Base-by-base conservation (phyloP, 225 moss, liverwort and hornwort species). In the Physcomitrium patens region DNA sequence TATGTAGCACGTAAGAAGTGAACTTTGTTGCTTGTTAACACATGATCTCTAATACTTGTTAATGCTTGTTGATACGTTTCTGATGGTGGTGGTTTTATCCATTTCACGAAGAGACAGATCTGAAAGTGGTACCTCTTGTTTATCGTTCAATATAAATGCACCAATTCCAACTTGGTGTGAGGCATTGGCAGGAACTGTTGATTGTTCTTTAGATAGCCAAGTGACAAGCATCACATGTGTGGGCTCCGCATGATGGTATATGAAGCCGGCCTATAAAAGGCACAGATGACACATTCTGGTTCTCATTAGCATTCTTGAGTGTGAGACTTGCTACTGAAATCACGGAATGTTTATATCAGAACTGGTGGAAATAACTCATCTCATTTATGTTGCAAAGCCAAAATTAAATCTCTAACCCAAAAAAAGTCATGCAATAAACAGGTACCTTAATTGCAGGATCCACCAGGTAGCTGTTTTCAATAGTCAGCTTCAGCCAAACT, bases 141-240 rank as follows among this genome's bases (percentile, higher is more conserved):
- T 45, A 1, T 59, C 63, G 74, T 87, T 90, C 43, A 90, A 47
- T 46, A 90, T 87, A 31, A 90, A 90, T 12, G 90, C 90, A 48
- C 87, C 90, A 62, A 90, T 45, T 46, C 87, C 90, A 77, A 90
- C 69, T 81, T 87, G 87, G 68, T 90, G 90, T 50, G 90, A 85
- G 51, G 90, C 90, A 70, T 90, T 90, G 20, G 90, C 78, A 72
- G 90, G 90, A 68, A 90, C 57, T 23, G 90, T 90, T 26, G 82
- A 85, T 60, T 85, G 85, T 20, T 7, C 14, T 53, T 77, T 74
- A 17, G 90, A 73, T 20, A 87, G 43, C 90, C 90, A 90, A 22
- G 70, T 78, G 10, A 84, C 80, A 54, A 90, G 79, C 87, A 90
- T 85, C 73, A 72, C 83, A 67, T 90, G 62, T 1, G 74, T 47